Conservation (phyloP, 352 stramenopile species). For the Phytopythium aichiense region DNA sequence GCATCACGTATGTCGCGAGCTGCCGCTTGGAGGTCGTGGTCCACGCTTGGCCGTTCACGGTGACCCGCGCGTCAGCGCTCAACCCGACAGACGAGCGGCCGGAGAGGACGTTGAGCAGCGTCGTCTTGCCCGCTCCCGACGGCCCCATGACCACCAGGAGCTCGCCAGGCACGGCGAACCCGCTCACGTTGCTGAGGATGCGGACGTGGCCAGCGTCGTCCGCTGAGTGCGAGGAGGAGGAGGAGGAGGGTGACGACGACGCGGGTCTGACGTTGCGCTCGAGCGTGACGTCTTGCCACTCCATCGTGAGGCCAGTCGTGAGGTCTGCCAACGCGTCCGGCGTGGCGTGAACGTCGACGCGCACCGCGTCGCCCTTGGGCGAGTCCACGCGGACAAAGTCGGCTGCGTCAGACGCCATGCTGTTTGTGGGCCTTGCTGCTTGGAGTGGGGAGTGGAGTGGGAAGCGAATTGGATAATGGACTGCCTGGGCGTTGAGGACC, state of each 20-base stretch:
- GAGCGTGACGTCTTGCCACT: constrained; percentile 36
- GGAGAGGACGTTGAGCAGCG: constrained; percentile 91
- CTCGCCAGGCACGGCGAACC: constrained; percentile 33
- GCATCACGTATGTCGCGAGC: constrained; percentile 61
- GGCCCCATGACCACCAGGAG: constrained; percentile 69
- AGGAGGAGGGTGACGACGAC: not conserved
- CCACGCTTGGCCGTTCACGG: constrained; percentile 52
- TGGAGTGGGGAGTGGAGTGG: not conserved
- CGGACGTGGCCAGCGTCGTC: constrained; percentile 15
- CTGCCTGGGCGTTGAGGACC: not conserved
- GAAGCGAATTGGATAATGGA: not conserved
- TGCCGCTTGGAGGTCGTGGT: constrained; percentile 14
- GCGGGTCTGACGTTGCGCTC: not conserved
- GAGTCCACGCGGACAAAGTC: not conserved
- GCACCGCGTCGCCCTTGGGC: not conserved
- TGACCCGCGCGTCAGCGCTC: constrained; percentile 38
- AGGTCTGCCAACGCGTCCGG: not conserved
- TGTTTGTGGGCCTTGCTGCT: not conserved
- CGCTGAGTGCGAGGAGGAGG: not conserved
- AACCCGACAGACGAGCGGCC: constrained; percentile 25
- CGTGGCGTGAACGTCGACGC: not conserved
- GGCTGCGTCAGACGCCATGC: not conserved
- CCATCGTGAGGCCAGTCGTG: constrained; percentile 10
- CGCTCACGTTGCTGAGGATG: constrained; percentile 44
- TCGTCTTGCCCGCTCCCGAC: constrained; percentile 85